Base-by-base conservation (phyloP, 805 yeast genomes). In the Candida xyloterini region DNA sequence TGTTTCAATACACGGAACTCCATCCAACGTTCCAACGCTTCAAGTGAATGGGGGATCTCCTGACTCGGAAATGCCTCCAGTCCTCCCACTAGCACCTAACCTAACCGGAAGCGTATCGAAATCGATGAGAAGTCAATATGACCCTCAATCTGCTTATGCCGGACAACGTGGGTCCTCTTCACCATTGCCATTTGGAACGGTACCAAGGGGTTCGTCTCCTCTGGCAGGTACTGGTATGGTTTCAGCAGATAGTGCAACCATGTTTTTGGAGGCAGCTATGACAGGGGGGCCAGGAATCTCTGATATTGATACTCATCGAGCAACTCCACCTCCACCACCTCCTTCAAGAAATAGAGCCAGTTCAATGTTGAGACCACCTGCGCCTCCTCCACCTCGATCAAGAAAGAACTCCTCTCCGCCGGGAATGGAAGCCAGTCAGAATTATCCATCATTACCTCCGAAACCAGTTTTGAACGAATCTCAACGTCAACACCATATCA, bases 1-100 rank as follows among this genome's bases (percentile, higher is more conserved):
- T 39, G 89, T 82, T 3, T 75, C 84, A 31, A 73, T 79, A 13
- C 79, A 74, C 50, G 90, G 91, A n/a, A 73, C 74, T 1, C 84
- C 88, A 0, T 65, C 82, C 1, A 74, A 69, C 42, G 65, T 76
- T 30, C 79, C 73, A 14, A 39, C 51, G 16, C 38, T 48, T n/a
- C 37, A 39, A 14, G 44, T 51, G 20, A 42, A 42, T 14, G 33
- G 42, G 41, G 44, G 14, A 7, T 34, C 33, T 35, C 53, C 50
- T 42, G 27, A 39, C 18, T n/a, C 25, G 25, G 20, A 43, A 10
- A 8, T 15, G 14, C 38, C 35, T 11, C n/a, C 44, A 44, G 15
- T 33, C n/a, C 51, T 52, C 49, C 78, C 79, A 27, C 56, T 65
- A 54, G 70, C 71, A 38, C 73, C 71, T 44, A 74, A 73, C 47